phyloP scores from a whole-genome alignment of 352 stramenopile species.

The Pythium rishiriense region DNA sequence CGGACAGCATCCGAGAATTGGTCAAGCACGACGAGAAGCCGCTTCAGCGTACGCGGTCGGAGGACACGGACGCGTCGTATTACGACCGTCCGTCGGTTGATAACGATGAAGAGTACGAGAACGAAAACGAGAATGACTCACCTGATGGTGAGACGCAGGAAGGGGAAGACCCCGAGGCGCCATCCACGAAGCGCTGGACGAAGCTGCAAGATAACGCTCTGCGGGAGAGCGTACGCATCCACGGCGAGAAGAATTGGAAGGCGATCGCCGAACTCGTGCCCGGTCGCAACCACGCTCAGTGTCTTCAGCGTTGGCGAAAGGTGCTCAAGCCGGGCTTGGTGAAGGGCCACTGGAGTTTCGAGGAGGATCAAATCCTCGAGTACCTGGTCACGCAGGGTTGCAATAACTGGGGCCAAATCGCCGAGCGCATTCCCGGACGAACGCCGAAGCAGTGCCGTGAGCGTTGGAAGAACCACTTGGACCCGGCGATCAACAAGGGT shows the following conservation, averaged over 20 bases:
- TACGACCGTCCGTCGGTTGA: constrained; percentile 35
- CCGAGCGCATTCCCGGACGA: constrained; percentile 89
- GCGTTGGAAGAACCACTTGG: constrained; percentile 89
- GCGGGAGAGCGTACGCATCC: constrained; percentile 76
- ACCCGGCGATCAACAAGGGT: constrained; percentile 92
- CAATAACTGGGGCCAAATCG: constrained; percentile 94
- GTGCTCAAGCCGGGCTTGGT: constrained; percentile 94
- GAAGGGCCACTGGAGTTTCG: constrained; percentile 95
- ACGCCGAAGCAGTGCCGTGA: constrained; percentile 92
- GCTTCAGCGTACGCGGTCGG: constrained; percentile 56
- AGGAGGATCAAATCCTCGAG: constrained; percentile 94
- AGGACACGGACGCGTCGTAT: constrained; percentile 27
- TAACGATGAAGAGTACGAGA: constrained; percentile 35
- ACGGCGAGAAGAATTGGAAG: constrained; percentile 91
- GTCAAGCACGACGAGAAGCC: constrained; percentile 64
- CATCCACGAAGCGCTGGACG: constrained; percentile 86
- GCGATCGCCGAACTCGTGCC: constrained; percentile 83
- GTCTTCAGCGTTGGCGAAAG: constrained; percentile 89
- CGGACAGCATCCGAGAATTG: constrained; percentile 63
- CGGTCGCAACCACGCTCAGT: constrained; percentile 86
- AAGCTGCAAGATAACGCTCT: constrained; percentile 85
- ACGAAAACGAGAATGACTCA: constrained; percentile 25
- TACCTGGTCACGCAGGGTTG: constrained; percentile 86
- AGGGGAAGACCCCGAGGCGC: constrained; percentile 64
- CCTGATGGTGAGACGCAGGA: constrained; percentile 20